phyloP scores from a whole-genome alignment of 129 eudicot species.

The Lactuca saligna region DNA sequence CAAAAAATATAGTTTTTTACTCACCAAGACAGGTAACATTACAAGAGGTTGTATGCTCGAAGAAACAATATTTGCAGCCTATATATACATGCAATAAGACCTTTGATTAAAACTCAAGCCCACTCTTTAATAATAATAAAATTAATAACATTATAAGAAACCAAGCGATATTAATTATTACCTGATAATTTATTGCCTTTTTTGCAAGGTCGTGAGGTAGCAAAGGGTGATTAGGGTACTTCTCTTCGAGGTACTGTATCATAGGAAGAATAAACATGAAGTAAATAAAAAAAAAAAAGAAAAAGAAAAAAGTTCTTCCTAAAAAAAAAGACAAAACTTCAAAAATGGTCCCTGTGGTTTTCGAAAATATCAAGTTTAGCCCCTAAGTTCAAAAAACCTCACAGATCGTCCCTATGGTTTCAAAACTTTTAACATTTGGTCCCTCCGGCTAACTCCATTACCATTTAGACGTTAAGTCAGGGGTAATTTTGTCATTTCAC shows the following conservation, averaged over 20 bases:
- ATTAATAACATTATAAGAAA: not conserved
- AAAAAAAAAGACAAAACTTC: no score
- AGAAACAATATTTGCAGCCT: conserved; percentile 71
- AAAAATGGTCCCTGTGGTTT: no score
- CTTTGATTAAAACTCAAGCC: not conserved
- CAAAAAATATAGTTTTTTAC: not conserved
- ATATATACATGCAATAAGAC: conserved; percentile 7
- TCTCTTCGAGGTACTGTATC: conserved; percentile 75
- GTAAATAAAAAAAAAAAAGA: not conserved
- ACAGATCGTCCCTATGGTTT: no score
- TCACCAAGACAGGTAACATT: conserved; percentile 48
- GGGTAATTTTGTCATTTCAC: no score
- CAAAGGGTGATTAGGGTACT: conserved; percentile 71
- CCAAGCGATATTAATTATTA: conserved; percentile 16
- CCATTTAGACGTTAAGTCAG: no score
- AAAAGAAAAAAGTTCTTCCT: not conserved
- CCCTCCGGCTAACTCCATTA: no score
- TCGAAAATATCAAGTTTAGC: no score
- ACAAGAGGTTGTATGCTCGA: conserved; percentile 75
- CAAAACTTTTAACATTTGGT: no score
- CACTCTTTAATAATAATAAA: not conserved
- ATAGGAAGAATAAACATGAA: not conserved
- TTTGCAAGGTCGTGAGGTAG: conserved; percentile 58
- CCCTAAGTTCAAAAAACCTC: no score
- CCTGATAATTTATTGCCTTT: conserved; percentile 75